Evolutionary conservation across 2,329 filamentous ascomycete species (phyloP).

Genomic region (Alternaria rosae): DNA sequence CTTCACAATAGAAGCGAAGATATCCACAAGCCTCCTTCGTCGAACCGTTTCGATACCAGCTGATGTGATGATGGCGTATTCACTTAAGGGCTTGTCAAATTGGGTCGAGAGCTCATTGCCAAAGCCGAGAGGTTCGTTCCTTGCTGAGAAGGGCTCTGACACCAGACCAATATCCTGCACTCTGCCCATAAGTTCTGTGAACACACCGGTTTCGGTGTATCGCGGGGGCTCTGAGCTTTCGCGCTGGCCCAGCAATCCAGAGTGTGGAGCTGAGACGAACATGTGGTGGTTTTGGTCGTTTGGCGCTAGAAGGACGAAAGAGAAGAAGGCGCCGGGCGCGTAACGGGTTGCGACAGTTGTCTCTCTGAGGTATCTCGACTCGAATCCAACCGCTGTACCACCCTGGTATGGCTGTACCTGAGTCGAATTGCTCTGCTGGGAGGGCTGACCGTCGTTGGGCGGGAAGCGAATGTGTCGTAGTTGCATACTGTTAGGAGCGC

Average conservation of each 20-base stretch:
- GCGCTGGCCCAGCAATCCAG: conserved; percentile 75
- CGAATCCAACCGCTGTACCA: conserved; percentile 33
- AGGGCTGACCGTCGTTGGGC: conserved; percentile 57
- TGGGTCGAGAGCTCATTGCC: conserved; percentile 97
- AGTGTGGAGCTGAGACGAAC: conserved; percentile 87
- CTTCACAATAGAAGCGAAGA: conserved; percentile 84
- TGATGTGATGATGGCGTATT: conserved; percentile 91
- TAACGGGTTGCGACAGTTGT: conserved; percentile 66
- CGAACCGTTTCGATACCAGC: conserved; percentile 87
- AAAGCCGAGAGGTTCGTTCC: conserved; percentile 76
- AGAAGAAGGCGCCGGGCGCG: conserved; percentile 89
- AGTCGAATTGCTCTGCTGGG: conserved; percentile 32
- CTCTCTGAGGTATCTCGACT: conserved; percentile 36
- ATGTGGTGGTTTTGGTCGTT: conserved; percentile 70
- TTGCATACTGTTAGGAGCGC: conserved; percentile 91
- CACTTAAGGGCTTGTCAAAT: conserved; percentile 81
- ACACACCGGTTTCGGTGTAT: conserved; percentile 82
- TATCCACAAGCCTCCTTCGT: conserved; percentile 84
- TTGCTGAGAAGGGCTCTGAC: conserved; percentile 69
- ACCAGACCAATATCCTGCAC: conserved; percentile 82
- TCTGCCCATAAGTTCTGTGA: conserved; percentile 75
- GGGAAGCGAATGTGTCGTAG: conserved; percentile 97
- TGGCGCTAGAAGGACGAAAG: conserved; percentile 73
- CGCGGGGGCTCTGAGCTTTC: conserved; percentile 61
- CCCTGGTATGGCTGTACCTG: conserved; percentile 42